Base-by-base conservation (phyloP, 2,329 filamentous ascomycete genomes). In the Talaromyces sp. region DNA sequence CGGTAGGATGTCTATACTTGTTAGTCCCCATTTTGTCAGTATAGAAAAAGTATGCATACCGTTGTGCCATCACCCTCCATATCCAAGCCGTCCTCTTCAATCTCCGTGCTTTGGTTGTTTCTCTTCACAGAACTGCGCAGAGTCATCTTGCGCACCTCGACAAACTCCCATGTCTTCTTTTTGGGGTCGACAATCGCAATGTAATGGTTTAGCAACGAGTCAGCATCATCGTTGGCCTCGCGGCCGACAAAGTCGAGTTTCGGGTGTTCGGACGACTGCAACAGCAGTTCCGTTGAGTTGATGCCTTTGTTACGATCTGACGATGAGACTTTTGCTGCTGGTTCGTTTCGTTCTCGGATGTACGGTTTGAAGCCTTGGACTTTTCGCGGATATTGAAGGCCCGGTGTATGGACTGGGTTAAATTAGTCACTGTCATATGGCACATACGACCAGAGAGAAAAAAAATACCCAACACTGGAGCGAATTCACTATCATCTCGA, bases 261-360 rank as follows among this genome's bases (percentile, higher is more conserved):
- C 14, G 83, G 77, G 65, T 88, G 86, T 56, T 82, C 76, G 30
- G 85, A 86, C 5, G 85, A 86, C 63, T 88, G 85, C 9, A 88
- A 79, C 40, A 88, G 78, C 6, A 87, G 70, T 60, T 85, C 80
- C 50, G 82, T 79, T 6, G 75, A 65, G 30, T 70, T 56, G 66
- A 81, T 70, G 56, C 71, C 73, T 31, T 70, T 66, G 65, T 78
- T 73, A 64, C 73, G 67, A 69, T 65, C 63, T 61, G 63, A 64
- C 65, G 74, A 66, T 55, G 62, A 34, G 0, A 53, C 34, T 23
- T 23, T 23, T 50, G 67, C 66, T 68, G 65, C 63, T 68, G 78
- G 61, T 68, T 78, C 76, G 42, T 76, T 73, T 70, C 84, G 86
- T 10, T 79, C 73, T 61, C 82, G 81, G 72, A 85, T 78, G 57